Evolutionary conservation across 2,329 filamentous ascomycete species (phyloP).

Genomic region (Simplicillium sp.): DNA sequence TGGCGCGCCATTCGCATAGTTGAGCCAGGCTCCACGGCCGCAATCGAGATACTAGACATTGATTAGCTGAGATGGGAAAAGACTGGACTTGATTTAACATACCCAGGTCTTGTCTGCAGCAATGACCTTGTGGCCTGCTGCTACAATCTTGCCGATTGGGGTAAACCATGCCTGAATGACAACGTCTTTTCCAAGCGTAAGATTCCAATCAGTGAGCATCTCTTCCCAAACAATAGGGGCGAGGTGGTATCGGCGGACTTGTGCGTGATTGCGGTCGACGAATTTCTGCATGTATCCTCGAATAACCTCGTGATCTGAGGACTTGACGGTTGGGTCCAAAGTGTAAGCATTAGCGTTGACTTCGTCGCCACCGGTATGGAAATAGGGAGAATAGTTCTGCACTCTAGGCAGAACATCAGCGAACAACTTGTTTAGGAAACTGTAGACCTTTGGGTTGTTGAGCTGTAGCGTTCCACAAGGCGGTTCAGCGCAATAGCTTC

Average conservation of each 20-base stretch:
- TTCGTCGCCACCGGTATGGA: conserved; percentile 84
- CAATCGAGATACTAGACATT: conserved; percentile 65
- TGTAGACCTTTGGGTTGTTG: conserved; percentile 59
- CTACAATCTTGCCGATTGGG: conserved; percentile 46
- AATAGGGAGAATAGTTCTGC: conserved; percentile 59
- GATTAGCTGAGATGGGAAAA: conserved; percentile 22
- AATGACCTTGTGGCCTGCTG: conserved; percentile 59
- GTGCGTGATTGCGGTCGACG: conserved; percentile 58
- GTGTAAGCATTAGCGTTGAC: conserved; percentile 57
- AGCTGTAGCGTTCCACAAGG: conserved; percentile 66
- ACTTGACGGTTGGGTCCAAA: conserved; percentile 62
- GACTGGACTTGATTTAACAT: conserved; percentile 39
- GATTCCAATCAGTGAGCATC: conserved; percentile 69
- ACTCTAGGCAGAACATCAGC: conserved; percentile 68
- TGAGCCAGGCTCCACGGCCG: conserved; percentile 69
- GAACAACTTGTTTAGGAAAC: conserved; percentile 64
- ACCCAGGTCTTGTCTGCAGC: conserved; percentile 67
- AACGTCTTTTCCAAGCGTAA: conserved; percentile 60
- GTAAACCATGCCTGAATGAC: conserved; percentile 72
- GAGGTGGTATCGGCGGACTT: conserved; percentile 53
- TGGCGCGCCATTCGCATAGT: conserved; percentile 45
- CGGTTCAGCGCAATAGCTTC: conserved; percentile 47
- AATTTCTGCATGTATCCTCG: conserved; percentile 70
- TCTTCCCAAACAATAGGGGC: conserved; percentile 83
- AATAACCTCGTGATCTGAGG: conserved; percentile 54